These are phyloP conservation scores for Coniochaeta sp. DNA, from an alignment of 2,329 filamentous ascomycete species.

Conservation along the genomic window DNA sequence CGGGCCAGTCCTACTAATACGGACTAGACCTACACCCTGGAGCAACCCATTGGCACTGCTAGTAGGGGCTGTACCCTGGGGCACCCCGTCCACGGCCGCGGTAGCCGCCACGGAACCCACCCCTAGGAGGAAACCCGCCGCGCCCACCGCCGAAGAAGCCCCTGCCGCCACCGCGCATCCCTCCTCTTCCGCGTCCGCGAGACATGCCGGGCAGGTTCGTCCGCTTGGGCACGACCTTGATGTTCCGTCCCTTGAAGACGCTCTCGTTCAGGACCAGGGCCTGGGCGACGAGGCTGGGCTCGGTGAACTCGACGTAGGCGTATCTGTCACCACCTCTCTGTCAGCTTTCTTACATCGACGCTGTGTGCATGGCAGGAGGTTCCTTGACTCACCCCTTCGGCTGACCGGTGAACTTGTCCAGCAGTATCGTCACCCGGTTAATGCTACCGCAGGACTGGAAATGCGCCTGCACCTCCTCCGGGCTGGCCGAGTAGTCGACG, in stretches of 20 bases:
- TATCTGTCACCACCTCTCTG: too few relatives aligned
- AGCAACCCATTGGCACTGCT: too few relatives aligned
- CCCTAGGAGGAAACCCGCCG: slow-evolving; percentile 46
- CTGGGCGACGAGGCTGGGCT: slow-evolving; percentile 86
- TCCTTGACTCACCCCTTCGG: slow-evolving; percentile 91
- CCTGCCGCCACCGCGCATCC: slow-evolving; percentile 43
- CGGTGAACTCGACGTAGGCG: slow-evolving; percentile 96
- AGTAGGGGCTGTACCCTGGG: slow-evolving; percentile 63
- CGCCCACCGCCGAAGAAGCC: slow-evolving; percentile 39
- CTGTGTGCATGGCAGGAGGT: background rate
- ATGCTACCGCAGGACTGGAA: slow-evolving; percentile 97
- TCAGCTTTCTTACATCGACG: too few relatives aligned
- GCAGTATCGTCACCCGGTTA: slow-evolving; percentile 92
- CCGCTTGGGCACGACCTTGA: slow-evolving; percentile 92
- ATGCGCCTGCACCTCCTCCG: slow-evolving; percentile 96
- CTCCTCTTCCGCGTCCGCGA: slow-evolving; percentile 58
- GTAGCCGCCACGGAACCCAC: slow-evolving; percentile 49
- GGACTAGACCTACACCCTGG: too few relatives aligned
- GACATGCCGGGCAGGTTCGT: slow-evolving; percentile 96
- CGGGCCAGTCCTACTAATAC: too few relatives aligned
- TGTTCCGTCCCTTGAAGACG: slow-evolving; percentile 85
- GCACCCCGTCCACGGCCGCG: slow-evolving; percentile 53
- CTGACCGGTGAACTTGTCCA: slow-evolving; percentile 98
- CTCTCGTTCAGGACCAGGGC: slow-evolving; percentile 95
- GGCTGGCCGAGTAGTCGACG: slow-evolving; percentile 93